Evolutionary conservation across 768 basidiomycete genomes (phyloP), one percentile per base, ranked within the genome.

Genomic region (Leucocoprinus leucothites): DNA sequence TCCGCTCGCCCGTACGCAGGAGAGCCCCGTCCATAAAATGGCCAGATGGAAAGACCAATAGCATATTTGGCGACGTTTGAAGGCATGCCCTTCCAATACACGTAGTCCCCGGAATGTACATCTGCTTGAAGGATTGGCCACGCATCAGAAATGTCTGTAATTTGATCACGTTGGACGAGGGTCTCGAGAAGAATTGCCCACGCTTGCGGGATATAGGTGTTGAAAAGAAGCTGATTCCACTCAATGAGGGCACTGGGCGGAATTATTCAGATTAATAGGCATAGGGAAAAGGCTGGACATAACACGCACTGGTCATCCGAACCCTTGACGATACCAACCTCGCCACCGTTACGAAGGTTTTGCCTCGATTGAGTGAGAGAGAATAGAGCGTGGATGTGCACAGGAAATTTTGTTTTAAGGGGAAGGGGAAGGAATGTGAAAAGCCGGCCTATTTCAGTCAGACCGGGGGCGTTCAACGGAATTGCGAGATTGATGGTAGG

Each of bases 381-480:
- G 55, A 82, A 80, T 1, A 76, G 56, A 0, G 68, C 76, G 57
- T 82, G 77, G 1, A 81, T 56, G 56, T 81, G 80, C 4, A 69
- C 66, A 0, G 74, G 73, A 51, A 79, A 79, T 5, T 69, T 67
- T 0, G 80, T 81, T 1, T 59, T 56, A 21, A 81, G 63, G 0
- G 81, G 80, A 0, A 82, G 64, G 0, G 79, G 80, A 4, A 81
- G 71, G 43, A 69, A 76, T 0, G 79, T 80, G 61, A 80, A 82
- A 11, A 82, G 64, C 3, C 76, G 67, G 1, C 80, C 80, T n/a
- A 41, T 57, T 1, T 49, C 40, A 9, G 55, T 28, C 11, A 43
- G n/a, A 3, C 48, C 6, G 0, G 56, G 43, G 21, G 60, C 57
- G 19, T 70, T 61, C 22, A 70, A 43, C 2, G 70, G 69, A 6